Conservation (phyloP, 176 grass and related monocot species). For the Eragrostis curvula region DNA sequence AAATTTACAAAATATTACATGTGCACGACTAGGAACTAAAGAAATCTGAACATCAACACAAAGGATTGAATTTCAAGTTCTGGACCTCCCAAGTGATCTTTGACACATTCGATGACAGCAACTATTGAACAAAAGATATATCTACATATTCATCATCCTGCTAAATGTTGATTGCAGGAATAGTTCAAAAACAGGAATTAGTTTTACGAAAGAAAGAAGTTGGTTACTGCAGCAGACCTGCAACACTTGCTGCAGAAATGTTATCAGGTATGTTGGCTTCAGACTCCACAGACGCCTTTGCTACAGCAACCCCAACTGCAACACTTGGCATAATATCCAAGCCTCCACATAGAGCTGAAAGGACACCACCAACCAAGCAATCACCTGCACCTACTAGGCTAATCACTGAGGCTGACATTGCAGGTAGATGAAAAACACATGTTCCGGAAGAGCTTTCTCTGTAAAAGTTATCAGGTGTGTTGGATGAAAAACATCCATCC, state of each 20-base stretch:
- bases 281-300: slow-evolving; percentile 84
- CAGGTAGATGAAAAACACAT: slow-evolving; percentile 80
- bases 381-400: slow-evolving; percentile 89
- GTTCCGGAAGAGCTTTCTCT: slow-evolving; percentile 50
- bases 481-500: slow-evolving; percentile 28
- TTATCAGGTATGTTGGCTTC: slow-evolving; percentile 74
- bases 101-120: background rate
- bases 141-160: slow-evolving; percentile 5
- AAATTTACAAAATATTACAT: background rate
- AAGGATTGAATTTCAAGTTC: slow-evolving; percentile 23
- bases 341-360: slow-evolving; percentile 72
- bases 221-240: slow-evolving; percentile 48
- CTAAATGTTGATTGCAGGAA: background rate
- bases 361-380: slow-evolving; percentile 84
- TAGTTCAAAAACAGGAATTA: background rate
- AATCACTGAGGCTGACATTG: slow-evolving; percentile 65
- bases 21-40: background rate
- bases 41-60: slow-evolving; percentile 3
- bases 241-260: slow-evolving; percentile 53
- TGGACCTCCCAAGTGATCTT: background rate
- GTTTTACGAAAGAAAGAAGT: slow-evolving; percentile 1
- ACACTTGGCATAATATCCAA: slow-evolving; percentile 75
- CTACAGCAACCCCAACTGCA: slow-evolving; percentile 70
- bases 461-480: slow-evolving; percentile 34
- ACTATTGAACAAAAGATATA: background rate